Conservation (phyloP, 768 basidiomycete species). For the Lentinula boryana region DNA sequence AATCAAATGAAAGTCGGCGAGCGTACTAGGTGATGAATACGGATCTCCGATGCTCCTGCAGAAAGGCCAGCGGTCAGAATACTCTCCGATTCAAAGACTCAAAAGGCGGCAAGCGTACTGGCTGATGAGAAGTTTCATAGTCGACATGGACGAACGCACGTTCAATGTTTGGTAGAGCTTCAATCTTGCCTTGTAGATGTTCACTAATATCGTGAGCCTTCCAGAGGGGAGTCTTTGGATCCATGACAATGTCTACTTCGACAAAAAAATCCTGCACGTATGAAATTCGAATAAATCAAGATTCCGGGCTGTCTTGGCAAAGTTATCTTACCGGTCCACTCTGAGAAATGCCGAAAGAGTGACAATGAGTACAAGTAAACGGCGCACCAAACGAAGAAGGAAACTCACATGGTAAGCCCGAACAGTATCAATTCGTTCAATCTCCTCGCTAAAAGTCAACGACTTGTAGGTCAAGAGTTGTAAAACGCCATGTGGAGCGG, state of each 20-base stretch:
- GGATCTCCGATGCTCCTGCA: background rate
- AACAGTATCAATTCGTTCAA: constrained; percentile 85
- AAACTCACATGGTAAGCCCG: constrained; percentile 76
- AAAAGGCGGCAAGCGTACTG: background rate
- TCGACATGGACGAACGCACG: constrained; percentile 95
- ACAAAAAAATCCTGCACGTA: constrained; percentile 74
- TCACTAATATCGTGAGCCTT: constrained; percentile 85
- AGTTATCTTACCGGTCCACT: constrained; percentile 6
- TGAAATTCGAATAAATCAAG: constrained; percentile 1
- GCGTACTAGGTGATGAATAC: background rate
- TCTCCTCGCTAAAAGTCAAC: constrained; percentile 82
- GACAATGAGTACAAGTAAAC: background rate
- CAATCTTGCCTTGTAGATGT: constrained; percentile 82
- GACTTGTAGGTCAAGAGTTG: constrained; percentile 92
- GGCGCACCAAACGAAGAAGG: background rate
- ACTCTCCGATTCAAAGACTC: background rate
- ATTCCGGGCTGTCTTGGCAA: background rate
- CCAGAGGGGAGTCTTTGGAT: constrained; percentile 82
- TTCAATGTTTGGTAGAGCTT: constrained; percentile 83
- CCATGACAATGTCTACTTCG: constrained; percentile 93
- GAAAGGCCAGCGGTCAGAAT: background rate
- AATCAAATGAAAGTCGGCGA: background rate
- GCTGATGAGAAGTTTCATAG: constrained; percentile 54
- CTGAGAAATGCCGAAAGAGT: background rate
- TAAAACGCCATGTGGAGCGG: constrained; percentile 85